Percentiles rank a stretch among this genome's conserved stretches.
Conservation (phyloP, 441 rosid genomes). For the Populus hybrid region DNA sequence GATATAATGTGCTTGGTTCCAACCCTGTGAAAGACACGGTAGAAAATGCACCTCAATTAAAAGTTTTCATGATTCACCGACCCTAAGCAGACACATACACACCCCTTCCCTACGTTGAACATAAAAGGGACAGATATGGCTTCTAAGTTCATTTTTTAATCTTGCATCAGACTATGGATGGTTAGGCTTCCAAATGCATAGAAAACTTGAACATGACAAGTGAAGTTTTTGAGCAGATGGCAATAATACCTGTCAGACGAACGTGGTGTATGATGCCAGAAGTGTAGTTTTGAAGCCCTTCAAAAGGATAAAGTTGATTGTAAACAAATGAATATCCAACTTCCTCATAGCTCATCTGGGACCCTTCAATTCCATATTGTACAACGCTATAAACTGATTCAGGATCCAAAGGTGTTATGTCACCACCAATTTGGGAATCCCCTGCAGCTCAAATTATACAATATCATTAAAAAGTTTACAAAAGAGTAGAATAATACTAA, state of each 20-base stretch:
- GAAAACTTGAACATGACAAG: not conserved
- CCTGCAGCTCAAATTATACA: slow-evolving; percentile 36
- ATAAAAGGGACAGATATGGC: not conserved
- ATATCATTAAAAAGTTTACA: not conserved
- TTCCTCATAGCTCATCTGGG: slow-evolving; percentile 38
- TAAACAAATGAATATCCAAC: slow-evolving; percentile 66
- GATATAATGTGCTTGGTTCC: slow-evolving; percentile 40
- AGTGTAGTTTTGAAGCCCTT: slow-evolving; percentile 65
- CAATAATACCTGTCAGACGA: slow-evolving; percentile 51
- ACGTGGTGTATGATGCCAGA: slow-evolving; percentile 86
- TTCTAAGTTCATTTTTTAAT: not conserved
- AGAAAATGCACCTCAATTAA: not conserved
- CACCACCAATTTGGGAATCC: slow-evolving; percentile 62
- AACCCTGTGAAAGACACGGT: slow-evolving; percentile 33
- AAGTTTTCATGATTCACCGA: not conserved
- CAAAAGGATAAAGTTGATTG: slow-evolving; percentile 70
- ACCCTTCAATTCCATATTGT: slow-evolving; percentile 45
- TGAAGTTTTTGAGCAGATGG: not conserved
- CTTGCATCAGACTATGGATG: not conserved
- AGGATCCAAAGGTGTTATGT: slow-evolving; percentile 63
- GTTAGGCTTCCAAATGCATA: not conserved
- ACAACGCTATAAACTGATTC: slow-evolving; percentile 56
- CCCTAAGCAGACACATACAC: not conserved
- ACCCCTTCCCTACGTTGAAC: not conserved
- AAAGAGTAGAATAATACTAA: not conserved